Conservation (phyloP, 805 yeast genomes). For the Yarrowia alimentaria region DNA sequence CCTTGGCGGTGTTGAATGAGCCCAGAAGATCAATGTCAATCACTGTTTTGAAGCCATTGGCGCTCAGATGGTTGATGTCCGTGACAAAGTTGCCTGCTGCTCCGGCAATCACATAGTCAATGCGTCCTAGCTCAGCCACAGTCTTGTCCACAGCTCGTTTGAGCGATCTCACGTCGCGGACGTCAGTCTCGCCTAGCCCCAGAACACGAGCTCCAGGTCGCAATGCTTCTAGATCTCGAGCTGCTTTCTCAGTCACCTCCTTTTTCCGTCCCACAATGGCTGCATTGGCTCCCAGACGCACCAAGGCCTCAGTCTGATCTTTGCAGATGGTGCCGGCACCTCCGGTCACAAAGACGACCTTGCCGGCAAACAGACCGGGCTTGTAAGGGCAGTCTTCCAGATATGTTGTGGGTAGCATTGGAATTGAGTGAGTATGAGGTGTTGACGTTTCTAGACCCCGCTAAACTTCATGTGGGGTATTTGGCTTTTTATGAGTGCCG, state of each 20-base stretch:
- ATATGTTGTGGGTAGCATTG: background rate
- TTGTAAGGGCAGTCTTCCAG: constrained; percentile 41
- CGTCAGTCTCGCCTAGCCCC: constrained; percentile 73
- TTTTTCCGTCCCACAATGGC: constrained; percentile 77
- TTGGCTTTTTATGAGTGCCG: no score
- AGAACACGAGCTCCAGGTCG: constrained; percentile 64
- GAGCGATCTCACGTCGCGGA: constrained; percentile 62
- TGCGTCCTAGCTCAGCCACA: constrained; percentile 65
- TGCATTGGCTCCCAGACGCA: constrained; percentile 80
- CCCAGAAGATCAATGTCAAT: constrained; percentile 85
- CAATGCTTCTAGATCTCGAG: constrained; percentile 56
- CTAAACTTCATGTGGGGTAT: no score
- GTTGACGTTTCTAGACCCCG: no score
- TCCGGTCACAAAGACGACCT: constrained; percentile 89
- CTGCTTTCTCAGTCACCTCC: constrained; percentile 64
- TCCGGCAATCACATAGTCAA: constrained; percentile 88
- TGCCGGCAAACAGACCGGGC: constrained; percentile 69
- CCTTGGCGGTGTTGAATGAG: constrained; percentile 85
- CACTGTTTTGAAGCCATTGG: constrained; percentile 87
- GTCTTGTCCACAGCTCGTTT: constrained; percentile 63
- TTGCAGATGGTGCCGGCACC: constrained; percentile 95
- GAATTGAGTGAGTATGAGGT: no score
- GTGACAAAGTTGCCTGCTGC: constrained; percentile 93
- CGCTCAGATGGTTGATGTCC: constrained; percentile 71
- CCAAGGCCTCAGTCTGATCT: constrained; percentile 82